Base-by-base conservation (phyloP, 371 early-diverging fungal genomes). In the Zychaea mexicana region DNA sequence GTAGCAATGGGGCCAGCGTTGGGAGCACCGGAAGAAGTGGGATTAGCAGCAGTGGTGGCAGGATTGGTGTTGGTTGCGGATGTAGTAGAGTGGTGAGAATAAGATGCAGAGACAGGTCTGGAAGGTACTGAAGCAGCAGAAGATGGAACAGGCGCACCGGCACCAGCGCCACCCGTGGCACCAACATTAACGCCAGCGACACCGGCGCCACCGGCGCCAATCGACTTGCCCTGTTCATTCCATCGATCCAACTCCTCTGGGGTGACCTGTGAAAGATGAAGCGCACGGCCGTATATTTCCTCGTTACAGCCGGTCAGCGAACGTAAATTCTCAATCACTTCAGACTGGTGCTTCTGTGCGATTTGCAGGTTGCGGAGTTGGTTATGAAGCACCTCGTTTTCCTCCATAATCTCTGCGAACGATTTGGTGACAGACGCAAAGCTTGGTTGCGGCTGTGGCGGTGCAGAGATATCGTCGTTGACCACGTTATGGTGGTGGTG, bases 401-500 rank as follows among this genome's bases (percentile, higher is more conserved):
- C 82, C 56, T 82, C 82, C 62, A 82, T 60, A 28, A 82, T 47
- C 42, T 78, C 78, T 57, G 72, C 78, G 66, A 79, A 82, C 0
- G 82, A 74, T 27, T 79, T 82, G 22, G 73, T 76, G 9, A 75
- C 67, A 19, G 72, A 62, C 7, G 73, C 82, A 69, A 82, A 78
- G 49, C 78, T 76, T 9, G 82, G 82, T 45, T 82, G 82, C 7
- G 82, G 82, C 64, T 82, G 82, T 10, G 82, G 79, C 12, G 82
- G 82, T 2, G 82, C 82, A 38, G 76, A 70, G 17, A 82, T 82
- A 52, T 73, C 72, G 57, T 82, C 82, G 55, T 74, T 77, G 9
- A 81, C 77, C 0, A 78, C 75, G 60, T 65, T 61, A 57, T 67
- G 71, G 19, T 54, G 55, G 3, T 7, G 55, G 19, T 27, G 28